Base-by-base conservation (phyloP, 2,329 filamentous ascomycete species). In the Tetracladium maxilliforme region DNA sequence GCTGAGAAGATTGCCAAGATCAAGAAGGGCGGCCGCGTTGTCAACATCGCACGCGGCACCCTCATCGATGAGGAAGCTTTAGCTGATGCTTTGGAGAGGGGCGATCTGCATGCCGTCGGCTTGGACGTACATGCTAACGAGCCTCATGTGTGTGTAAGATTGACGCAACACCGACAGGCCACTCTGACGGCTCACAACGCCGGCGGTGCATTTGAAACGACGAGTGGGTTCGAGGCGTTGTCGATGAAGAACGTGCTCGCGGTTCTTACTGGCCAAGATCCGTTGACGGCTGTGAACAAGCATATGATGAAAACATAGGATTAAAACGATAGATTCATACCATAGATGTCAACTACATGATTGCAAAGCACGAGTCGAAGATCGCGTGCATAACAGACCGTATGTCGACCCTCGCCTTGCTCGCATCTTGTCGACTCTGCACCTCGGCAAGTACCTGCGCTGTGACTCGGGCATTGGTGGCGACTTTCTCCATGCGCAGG, bases 171-270 rank as follows among this genome's bases (percentile, higher is more conserved):
- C 22, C 38, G 30, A 17, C 39, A 48, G 15, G 54, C 51, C 10
- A 58, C 72, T 49, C 42, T 78, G 27, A 68, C 73, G n/a, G 67
- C 68, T 26, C 74, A 78, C 41, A 75, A 75, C 34, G 73, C 71
- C 2, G 72, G 72, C 0, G 70, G 70, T 4, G 75, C 70, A 18
- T 56, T 76, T 10, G 70, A 76, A 43, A 72, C 71, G 32, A 42
- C 45, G 26, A 44, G 63, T n/a, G 70, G 66, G 4, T 76, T 78
- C 35, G 73, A 79, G 51, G 60, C 66, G 43, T 39, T 77, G 42
- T 66, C 64, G 17, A 76, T 80, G 61, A 54, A 67, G 38, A 80
- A 79, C 41, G 58, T 79, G 24, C 51, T 74, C 47, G 61, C 62
- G 1, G 71, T 72, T 28, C 40, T 76, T 27, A 44, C 45, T 3